Evolutionary conservation across 225 moss, liverwort and hornwort species (phyloP), one percentile per base, ranked within the genome.

Genomic region (Thuidium tamariscinum): DNA sequence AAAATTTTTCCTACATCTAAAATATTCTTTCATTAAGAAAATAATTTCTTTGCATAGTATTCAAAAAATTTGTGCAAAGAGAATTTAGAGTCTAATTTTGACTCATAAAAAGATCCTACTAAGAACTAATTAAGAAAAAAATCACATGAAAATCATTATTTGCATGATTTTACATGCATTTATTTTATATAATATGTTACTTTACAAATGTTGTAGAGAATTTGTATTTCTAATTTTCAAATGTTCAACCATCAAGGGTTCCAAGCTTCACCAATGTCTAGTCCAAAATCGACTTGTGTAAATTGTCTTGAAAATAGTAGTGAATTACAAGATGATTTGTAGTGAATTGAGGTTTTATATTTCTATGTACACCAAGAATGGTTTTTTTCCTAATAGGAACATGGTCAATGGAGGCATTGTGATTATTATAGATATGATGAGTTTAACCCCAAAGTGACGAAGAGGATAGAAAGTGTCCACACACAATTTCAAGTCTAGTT

Each of bases 221-320:
- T 5, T 16, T 10, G 3, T 44, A 17, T 5, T 29, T 0, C 5
- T 6, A 16, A 44, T 27, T 44, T 42, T 44, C 16, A 44, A 27
- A 16, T 16, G 8, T 27, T 27, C 1, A 27, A 27, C 2, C 9
- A 5, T 27, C 16, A 0, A 44, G 15, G 0, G 17, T n/a, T n/a
- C n/a, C n/a, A n/a, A n/a, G n/a, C n/a, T n/a, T n/a, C n/a, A n/a
- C n/a, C 1, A 71, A 44, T 44, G 0, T 25, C 13, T 0, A 68
- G 1, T 71, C 10, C 5, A 29, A 71, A 71, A 71, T 17, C 16
- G 2, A 44, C 34, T 64, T 64, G 5, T 4, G 1, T 16, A 63
- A 32, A 1, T 63, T 16, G 4, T 34, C 1, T 34, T 18, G 19
- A 65, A 65, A n/a, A n/a, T 3, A n/a, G 0, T 36, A 3, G 36